Percentiles rank a stretch among this genome's conserved stretches.
Evolutionary conservation across 192 early-diverging fungal species (phyloP).

Genomic region (Radiomyces spectabilis): DNA sequence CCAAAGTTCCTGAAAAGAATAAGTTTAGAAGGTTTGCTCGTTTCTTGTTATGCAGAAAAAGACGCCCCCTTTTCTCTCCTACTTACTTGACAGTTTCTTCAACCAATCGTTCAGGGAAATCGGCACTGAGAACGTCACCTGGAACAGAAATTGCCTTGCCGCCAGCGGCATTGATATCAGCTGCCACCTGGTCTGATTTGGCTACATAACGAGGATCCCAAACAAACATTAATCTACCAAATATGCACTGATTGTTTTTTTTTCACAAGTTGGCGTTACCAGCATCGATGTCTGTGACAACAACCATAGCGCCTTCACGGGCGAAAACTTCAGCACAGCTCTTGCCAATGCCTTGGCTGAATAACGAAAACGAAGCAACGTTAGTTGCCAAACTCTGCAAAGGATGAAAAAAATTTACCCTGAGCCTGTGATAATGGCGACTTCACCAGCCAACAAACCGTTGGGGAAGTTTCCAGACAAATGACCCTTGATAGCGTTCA

Average conservation of each 20-base stretch:
- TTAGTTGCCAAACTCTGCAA: background rate
- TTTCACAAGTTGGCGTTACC: slow-evolving; percentile 15
- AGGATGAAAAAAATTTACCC: slow-evolving; percentile 32
- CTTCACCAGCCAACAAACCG: slow-evolving; percentile 49
- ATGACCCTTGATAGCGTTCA: slow-evolving; percentile 28
- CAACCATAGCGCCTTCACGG: slow-evolving; percentile 81
- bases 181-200: slow-evolving; percentile 74
- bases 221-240: no score
- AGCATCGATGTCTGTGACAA: slow-evolving; percentile 89
- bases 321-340: slow-evolving; percentile 86
- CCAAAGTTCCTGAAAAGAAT: slow-evolving; percentile 68
- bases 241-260: no score
- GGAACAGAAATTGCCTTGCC: slow-evolving; percentile 80
- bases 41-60: no score
- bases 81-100: slow-evolving; percentile 45
- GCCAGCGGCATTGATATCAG: slow-evolving; percentile 72
- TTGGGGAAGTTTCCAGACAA: slow-evolving; percentile 39
- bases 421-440: slow-evolving; percentile 59
- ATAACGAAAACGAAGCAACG: background rate
- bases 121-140: slow-evolving; percentile 48
- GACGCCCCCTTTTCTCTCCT: no score
- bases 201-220: no score
- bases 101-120: slow-evolving; percentile 48
- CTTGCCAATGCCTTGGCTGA: slow-evolving; percentile 75
- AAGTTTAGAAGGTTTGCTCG: no score